These are phyloP conservation scores for Endothia cerciana DNA, from an alignment of 2,329 filamentous ascomycete genomes.

Conservation along the genomic window DNA sequence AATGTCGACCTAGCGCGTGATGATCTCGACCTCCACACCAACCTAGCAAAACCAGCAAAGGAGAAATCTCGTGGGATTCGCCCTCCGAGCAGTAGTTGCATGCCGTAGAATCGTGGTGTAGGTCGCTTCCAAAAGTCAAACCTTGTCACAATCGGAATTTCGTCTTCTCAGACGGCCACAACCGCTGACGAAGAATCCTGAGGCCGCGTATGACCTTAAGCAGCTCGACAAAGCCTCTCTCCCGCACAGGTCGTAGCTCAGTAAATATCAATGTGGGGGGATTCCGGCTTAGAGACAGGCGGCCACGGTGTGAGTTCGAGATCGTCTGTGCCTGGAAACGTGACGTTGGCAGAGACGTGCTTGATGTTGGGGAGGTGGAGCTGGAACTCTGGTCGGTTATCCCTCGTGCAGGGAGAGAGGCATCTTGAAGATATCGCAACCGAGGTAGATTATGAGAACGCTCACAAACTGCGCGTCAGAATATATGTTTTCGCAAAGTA, in stretches of 20 bases:
- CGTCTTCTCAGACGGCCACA: not conserved
- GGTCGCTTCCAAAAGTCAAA: no score
- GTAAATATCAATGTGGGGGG: not conserved
- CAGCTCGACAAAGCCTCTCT: not conserved
- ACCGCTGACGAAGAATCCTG: not conserved
- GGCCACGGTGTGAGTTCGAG: no score
- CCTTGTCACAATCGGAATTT: not conserved
- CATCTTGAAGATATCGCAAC: not conserved
- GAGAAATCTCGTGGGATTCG: no score
- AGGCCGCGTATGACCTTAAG: not conserved
- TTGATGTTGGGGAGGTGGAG: not conserved
- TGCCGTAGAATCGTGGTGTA: no score
- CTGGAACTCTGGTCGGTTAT: not conserved
- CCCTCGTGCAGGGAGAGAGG: not conserved
- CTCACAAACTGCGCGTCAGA: not conserved
- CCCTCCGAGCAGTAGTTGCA: no score
- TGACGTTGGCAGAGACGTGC: not conserved
- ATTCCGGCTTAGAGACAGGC: no score
- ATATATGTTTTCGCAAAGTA: no score
- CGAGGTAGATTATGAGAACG: not conserved
- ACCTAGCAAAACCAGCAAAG: no score
- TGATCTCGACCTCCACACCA: no score
- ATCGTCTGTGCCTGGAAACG: no score
- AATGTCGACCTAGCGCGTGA: no score
- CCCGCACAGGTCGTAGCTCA: not conserved